phyloP scores from a whole-genome alignment of 1,284 basidiomycete species.

The Rhodofomes roseus region DNA sequence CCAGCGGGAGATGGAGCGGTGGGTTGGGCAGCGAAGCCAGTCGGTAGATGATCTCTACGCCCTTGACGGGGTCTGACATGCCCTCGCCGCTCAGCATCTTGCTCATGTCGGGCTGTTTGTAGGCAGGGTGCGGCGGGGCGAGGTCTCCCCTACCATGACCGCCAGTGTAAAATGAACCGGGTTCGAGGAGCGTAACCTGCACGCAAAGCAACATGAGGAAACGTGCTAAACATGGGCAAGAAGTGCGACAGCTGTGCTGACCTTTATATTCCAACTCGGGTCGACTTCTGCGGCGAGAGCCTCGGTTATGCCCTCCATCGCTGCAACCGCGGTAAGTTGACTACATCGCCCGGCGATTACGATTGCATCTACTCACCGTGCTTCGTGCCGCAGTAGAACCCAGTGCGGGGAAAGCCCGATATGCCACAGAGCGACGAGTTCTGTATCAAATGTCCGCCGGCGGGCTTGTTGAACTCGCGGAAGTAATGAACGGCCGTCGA shows the following conservation, averaged over 20 bases:
- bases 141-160: neutral
- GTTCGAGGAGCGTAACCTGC: conserved; percentile 8
- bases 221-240: neutral
- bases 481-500: conserved; percentile 17
- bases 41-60: neutral
- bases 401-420: conserved; percentile 18
- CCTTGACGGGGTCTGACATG: conserved; percentile 5
- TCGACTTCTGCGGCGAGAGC: conserved; percentile 31
- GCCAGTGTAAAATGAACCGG: conserved; percentile 5
- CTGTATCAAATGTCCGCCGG: conserved; percentile 31
- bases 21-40: conserved; percentile 5
- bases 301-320: conserved; percentile 30
- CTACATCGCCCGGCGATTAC: neutral
- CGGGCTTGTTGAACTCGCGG: conserved; percentile 25
- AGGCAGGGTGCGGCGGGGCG: conserved; percentile 3
- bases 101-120: neutral
- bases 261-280: conserved; percentile 40
- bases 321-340: neutral
- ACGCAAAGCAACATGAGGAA: neutral
- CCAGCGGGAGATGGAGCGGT: conserved; percentile 9
- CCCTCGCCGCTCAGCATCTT: neutral
- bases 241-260: conserved; percentile 3
- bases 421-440: conserved; percentile 26
- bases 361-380: conserved; percentile 18
- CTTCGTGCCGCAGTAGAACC: conserved; percentile 32